phyloP scores from a whole-genome alignment of 371 early-diverging fungal species.

The Entomophthora muscae region DNA sequence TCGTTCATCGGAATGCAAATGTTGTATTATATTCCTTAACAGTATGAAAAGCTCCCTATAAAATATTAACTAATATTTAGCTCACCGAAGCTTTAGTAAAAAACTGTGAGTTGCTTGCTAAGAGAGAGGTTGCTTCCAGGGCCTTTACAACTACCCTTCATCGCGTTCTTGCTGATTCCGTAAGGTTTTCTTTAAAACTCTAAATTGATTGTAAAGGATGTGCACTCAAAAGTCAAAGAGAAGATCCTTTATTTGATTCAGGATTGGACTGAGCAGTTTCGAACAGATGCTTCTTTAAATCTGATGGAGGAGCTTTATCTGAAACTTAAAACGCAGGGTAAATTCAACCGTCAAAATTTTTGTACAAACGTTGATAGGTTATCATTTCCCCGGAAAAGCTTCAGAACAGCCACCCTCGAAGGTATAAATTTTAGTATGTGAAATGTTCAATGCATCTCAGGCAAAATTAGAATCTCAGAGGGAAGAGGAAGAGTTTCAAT shows the following conservation, averaged over 20 bases:
- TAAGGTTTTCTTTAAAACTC: constrained; percentile 12
- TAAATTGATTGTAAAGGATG: constrained; percentile 15
- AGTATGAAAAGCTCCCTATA: constrained; percentile 4
- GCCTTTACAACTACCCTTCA: constrained; percentile 67
- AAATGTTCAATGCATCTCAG: constrained; percentile 1
- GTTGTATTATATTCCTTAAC: constrained; percentile 12
- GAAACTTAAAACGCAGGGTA: constrained; percentile 32
- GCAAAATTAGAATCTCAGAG: constrained; percentile 10
- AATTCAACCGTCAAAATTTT: constrained; percentile 11
- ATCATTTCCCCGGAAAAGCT: constrained; percentile 64
- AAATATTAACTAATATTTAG: constrained; percentile 14
- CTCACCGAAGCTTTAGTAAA: constrained; percentile 38
- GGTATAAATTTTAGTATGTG: constrained; percentile 32
- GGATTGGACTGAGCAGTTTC: constrained; percentile 76
- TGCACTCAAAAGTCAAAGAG: constrained; percentile 56
- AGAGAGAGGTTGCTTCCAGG: constrained; percentile 71
- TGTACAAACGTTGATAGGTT: constrained; percentile 17
- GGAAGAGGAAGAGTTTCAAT: constrained; percentile 79
- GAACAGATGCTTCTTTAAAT: constrained; percentile 56
- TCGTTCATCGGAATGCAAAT: constrained; percentile 12
- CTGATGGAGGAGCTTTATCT: constrained; percentile 77
- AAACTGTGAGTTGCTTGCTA: constrained; percentile 65
- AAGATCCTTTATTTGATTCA: constrained; percentile 73
- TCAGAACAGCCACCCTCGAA: constrained; percentile 34
- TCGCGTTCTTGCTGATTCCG: constrained; percentile 51